Conservation (phyloP, 2,329 filamentous ascomycete species). For the Aspergillus sp. region DNA sequence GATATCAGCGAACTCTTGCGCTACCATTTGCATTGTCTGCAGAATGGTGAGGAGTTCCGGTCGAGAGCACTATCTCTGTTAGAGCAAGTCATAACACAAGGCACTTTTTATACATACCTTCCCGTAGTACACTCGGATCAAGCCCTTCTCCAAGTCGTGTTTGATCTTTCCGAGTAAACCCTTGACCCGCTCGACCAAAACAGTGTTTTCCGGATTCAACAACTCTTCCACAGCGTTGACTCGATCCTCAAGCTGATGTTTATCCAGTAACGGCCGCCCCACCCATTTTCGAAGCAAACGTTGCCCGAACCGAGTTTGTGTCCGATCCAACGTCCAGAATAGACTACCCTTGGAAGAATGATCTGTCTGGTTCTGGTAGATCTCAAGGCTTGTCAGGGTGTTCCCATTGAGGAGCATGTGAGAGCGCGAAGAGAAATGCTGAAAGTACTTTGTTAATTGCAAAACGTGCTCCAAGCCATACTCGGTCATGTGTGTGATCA, state of each 20-base stretch:
- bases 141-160: conserved; percentile 83
- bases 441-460: conserved; percentile 93
- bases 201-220: conserved; percentile 64
- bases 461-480: conserved; percentile 96
- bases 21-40: conserved; percentile 79
- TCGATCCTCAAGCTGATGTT: conserved; percentile 70
- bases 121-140: conserved; percentile 96
- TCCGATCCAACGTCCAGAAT: conserved; percentile 94
- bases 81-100: conserved; percentile 8
- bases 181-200: conserved; percentile 71
- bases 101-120: conserved; percentile 50
- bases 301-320: conserved; percentile 83
- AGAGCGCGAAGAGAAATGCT: conserved; percentile 88
- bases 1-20: conserved; percentile 70
- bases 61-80: conserved; percentile 63
- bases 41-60: conserved; percentile 83
- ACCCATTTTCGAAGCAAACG: conserved; percentile 92
- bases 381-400: conserved; percentile 87
- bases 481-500: conserved; percentile 90
- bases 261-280: conserved; percentile 81
- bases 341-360: conserved; percentile 81
- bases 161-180: conserved; percentile 69
- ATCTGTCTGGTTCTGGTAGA: conserved; percentile 93
- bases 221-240: conserved; percentile 85
- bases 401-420: conserved; percentile 98